Base-by-base conservation (phyloP, 2,329 filamentous ascomycete species). In the Boeremia lycopersici region DNA sequence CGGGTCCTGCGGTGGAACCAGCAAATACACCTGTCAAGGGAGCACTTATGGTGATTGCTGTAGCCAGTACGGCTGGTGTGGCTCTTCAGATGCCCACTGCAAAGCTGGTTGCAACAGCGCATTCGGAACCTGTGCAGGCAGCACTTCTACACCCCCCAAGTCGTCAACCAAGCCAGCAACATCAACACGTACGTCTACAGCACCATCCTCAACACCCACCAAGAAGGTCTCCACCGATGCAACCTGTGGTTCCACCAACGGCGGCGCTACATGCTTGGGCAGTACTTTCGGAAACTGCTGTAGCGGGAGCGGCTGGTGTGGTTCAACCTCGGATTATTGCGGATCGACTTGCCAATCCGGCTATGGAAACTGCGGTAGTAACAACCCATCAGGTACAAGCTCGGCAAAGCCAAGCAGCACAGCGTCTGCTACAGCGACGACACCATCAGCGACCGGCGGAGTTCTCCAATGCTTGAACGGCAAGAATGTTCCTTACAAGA, bases 41-140 rank as follows among this genome's bases (percentile, higher is more conserved):
- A 78, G 74, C 55, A 43, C 59, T 9, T 79, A 75, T 50, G 78
- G 78, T 2, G 62, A 75, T 51, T 80, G 79, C 63, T 81, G 78
- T 65, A 79, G 76, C 13, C 67, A 63, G 48, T 71, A 71, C 51
- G 77, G 76, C 13, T 73, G 68, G 62, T 82, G 80, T 50, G 73
- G 72, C 23, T 61, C 61, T 9, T 67, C 64, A 4, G 56, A 48
- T 8, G 70, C 48, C 17, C 67, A 74, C 55, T 74, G 72, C 53
- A 65, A 58, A 33, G 61, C 62, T 15, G 66, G 67, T 15, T 75
- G 71, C 59, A 69, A 74, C 35, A 60, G 62, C 11, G 58, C 46
- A 4, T 75, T 71, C 41, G 73, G 73, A 9, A 70, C 62, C 44
- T 74, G 70, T 48, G 52, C 49, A 31, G 51, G 54, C 41, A 57